Evolutionary conservation across 2,329 filamentous ascomycete genomes (phyloP).

Genomic region (Aureobasidium sp.): DNA sequence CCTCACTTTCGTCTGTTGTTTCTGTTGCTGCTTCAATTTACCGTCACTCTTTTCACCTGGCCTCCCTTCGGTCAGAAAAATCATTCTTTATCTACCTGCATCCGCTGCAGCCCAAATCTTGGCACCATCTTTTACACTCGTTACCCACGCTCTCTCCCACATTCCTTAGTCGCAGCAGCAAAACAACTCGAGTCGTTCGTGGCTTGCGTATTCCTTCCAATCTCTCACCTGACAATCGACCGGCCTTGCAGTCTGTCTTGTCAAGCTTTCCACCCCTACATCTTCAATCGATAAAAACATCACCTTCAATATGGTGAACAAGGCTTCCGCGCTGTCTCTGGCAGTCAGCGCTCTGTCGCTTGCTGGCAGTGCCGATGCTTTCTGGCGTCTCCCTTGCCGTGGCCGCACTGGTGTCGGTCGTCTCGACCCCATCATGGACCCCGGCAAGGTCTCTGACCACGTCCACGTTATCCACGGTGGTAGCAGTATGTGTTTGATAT

Average conservation of each 20-base stretch:
- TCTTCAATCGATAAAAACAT: slow-evolving; percentile 7
- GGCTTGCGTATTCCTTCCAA: slow-evolving; percentile 3
- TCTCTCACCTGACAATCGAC: slow-evolving; percentile 9
- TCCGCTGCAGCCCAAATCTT: slow-evolving; percentile 10
- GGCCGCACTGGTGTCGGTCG: slow-evolving; percentile 62
- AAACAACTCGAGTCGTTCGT: slow-evolving; percentile 12
- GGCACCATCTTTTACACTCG: slow-evolving; percentile 9
- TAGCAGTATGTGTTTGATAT: slow-evolving; percentile 52
- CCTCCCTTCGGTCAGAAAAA: slow-evolving; percentile 7
- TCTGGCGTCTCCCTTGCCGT: slow-evolving; percentile 86
- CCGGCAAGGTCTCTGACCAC: slow-evolving; percentile 55
- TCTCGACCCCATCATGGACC: slow-evolving; percentile 61
- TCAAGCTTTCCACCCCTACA: slow-evolving; percentile 11
- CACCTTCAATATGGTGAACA: slow-evolving; percentile 13
- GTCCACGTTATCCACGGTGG: slow-evolving; percentile 71
- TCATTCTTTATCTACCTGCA: slow-evolving; percentile 15
- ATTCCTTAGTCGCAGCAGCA: slow-evolving; percentile 16
- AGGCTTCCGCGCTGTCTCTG: slow-evolving; percentile 17
- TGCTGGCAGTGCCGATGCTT: slow-evolving; percentile 46
- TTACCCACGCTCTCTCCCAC: slow-evolving; percentile 9
- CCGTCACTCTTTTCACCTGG: slow-evolving; percentile 11
- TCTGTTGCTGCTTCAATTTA: slow-evolving; percentile 12
- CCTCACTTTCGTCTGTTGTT: slow-evolving; percentile 12
- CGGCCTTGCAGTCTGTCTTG: slow-evolving; percentile 8
- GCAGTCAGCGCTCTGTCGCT: slow-evolving; percentile 24